Conservation (phyloP, 352 stramenopile genomes). For the Phytophthora sojae region DNA sequence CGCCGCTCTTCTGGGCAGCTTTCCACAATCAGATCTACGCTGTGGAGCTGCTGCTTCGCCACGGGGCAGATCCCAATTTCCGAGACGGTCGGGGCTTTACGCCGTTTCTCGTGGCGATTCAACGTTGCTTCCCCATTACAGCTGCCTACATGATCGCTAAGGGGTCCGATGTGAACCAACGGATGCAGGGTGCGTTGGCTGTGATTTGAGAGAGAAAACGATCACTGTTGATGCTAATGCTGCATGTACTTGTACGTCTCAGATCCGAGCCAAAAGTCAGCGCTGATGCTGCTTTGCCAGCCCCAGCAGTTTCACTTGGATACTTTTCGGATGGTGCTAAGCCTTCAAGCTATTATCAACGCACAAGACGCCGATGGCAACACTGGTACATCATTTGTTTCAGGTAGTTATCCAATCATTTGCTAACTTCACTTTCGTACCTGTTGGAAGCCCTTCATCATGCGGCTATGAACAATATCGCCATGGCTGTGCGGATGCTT, state of each 20-base stretch:
- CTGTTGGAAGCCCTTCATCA: slow-evolving; percentile 62
- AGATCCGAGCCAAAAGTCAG: slow-evolving; percentile 53
- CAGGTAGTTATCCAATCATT: background rate
- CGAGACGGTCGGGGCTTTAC: slow-evolving; percentile 61
- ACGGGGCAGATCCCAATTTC: slow-evolving; percentile 65
- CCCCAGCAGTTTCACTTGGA: slow-evolving; percentile 83
- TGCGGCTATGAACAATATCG: slow-evolving; percentile 67
- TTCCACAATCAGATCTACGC: slow-evolving; percentile 85
- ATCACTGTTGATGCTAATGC: background rate
- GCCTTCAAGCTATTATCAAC: slow-evolving; percentile 65
- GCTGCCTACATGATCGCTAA: slow-evolving; percentile 83
- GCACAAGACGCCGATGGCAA: slow-evolving; percentile 69
- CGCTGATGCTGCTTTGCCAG: slow-evolving; percentile 76
- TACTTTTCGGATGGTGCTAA: slow-evolving; percentile 83
- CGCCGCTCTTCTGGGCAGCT: slow-evolving; percentile 80
- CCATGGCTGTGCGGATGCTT: slow-evolving; percentile 72
- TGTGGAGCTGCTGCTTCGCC: slow-evolving; percentile 70
- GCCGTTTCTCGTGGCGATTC: slow-evolving; percentile 74
- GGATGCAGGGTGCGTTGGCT: slow-evolving; percentile 45
- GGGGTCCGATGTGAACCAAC: slow-evolving; percentile 68
- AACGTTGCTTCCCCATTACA: slow-evolving; percentile 78
- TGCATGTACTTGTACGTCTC: background rate
- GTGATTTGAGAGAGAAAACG: background rate
- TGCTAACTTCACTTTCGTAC: slow-evolving; percentile 1
- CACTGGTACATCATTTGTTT: slow-evolving; percentile 48